A percentile compares a stretch with the other conserved stretches of the same genome.
These are phyloP conservation scores for Cyclotella baltica DNA, from an alignment of 108 stramenopile genomes.

Conservation along the genomic window DNA sequence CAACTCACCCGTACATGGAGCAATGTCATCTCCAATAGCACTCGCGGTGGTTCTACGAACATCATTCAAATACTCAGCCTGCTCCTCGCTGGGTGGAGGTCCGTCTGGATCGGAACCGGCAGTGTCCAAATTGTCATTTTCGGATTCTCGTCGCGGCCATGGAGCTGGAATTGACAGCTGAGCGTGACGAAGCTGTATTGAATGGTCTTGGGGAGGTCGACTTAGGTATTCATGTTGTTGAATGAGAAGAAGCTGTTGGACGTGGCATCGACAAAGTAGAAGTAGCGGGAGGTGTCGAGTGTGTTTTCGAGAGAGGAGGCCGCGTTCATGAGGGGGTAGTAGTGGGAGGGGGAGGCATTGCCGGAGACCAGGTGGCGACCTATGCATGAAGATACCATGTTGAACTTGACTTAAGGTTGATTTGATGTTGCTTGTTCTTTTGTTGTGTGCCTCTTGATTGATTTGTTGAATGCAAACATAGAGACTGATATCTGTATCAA, in stretches of 20 bases:
- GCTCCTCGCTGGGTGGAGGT: constrained; percentile 18
- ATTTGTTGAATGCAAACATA: too few species aligned
- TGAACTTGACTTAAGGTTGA: too few species aligned
- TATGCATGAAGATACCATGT: too few species aligned
- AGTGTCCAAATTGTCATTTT: constrained; percentile 16
- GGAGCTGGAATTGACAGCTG: constrained; percentile 18
- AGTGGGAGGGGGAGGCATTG: constrained; percentile 17
- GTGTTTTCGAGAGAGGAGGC: constrained; percentile 16
- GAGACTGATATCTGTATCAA: too few species aligned
- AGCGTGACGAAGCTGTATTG: constrained; percentile 29
- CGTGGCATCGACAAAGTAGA: constrained; percentile 22
- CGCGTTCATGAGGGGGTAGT: constrained; percentile 15
- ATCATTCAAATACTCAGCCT: constrained; percentile 22
- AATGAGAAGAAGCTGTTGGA: constrained; percentile 8
- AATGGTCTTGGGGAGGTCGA: background rate
- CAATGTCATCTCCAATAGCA: constrained; percentile 14
- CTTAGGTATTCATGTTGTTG: background rate
- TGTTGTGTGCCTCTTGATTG: too few species aligned
- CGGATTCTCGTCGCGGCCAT: constrained; percentile 8
- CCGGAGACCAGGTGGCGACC: too few species aligned
- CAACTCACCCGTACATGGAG: background rate
- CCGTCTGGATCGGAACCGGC: constrained; percentile 18
- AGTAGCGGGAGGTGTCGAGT: constrained; percentile 1
- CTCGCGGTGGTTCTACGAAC: constrained; percentile 1
- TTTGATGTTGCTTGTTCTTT: too few species aligned